These are phyloP conservation scores for Penicillium fimorum DNA, from an alignment of 495 filamentous ascomycete genomes.

Conservation along the genomic window DNA sequence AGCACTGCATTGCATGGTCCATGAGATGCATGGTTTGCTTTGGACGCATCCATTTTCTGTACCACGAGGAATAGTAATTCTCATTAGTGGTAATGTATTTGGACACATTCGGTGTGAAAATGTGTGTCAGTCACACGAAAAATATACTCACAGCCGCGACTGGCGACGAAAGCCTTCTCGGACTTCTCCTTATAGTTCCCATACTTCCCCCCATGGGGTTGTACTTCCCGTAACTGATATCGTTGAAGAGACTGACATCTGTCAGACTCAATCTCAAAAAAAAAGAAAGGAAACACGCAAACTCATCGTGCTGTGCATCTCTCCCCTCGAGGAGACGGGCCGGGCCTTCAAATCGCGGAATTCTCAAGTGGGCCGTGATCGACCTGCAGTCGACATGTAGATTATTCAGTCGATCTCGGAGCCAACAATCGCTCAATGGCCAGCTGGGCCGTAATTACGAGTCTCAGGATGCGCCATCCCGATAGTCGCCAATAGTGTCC, in stretches of 20 bases:
- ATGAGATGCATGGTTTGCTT: conserved; percentile 3
- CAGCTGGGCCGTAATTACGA: conserved; percentile 12
- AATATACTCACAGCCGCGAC: conserved; percentile 28
- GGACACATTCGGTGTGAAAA: conserved; percentile 15
- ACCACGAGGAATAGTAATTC: conserved; percentile 12
- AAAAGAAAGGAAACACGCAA: conserved; percentile 4
- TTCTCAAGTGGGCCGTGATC: conserved; percentile 30
- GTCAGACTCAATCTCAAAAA: conserved; percentile 9
- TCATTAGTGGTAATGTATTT: conserved; percentile 15
- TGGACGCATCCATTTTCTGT: conserved; percentile 29
- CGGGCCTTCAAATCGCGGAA: conserved; percentile 26
- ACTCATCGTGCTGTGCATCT: conserved; percentile 8
- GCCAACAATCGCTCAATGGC: conserved; percentile 11
- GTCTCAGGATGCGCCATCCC: conserved; percentile 25
- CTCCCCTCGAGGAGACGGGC: conserved; percentile 27
- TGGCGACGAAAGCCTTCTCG: conserved; percentile 23
- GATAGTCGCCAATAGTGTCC: conserved; percentile 33
- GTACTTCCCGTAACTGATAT: background rate
- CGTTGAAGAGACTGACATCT: conserved; percentile 7
- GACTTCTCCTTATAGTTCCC: background rate
- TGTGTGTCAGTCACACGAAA: conserved; percentile 16
- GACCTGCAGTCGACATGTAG: conserved; percentile 29
- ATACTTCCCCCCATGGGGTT: background rate
- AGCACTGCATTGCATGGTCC: conserved; percentile 6
- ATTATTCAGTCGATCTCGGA: conserved; percentile 17